Conservation (phyloP, 176 grass and related monocot genomes). For the Themeda triandra region DNA sequence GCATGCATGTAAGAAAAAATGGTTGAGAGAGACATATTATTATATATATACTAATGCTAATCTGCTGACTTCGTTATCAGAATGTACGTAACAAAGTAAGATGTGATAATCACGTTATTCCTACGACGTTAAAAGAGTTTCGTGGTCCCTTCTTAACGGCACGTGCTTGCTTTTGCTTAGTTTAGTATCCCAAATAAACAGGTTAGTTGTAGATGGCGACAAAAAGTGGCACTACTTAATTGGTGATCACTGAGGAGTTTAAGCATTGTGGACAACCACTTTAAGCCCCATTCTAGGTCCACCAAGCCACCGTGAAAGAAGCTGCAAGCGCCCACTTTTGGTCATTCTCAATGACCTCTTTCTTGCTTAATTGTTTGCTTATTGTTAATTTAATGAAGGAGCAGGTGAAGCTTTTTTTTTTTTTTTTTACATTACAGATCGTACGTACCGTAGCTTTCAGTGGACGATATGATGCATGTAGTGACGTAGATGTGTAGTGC, state of each 20-base stretch:
- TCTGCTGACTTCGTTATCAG: slow-evolving; percentile 1
- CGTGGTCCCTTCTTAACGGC: slow-evolving; percentile 27
- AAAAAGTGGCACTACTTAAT: background rate
- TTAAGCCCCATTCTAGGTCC: background rate
- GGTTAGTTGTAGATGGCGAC: background rate
- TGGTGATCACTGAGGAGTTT: background rate
- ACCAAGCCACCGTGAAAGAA: background rate
- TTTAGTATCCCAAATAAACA: background rate
- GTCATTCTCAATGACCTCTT: slow-evolving; percentile 2
- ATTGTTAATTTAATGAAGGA: background rate
- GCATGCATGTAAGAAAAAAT: background rate
- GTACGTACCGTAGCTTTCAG: background rate
- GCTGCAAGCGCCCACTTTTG: background rate
- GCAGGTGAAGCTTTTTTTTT: background rate
- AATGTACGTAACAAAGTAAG: background rate
- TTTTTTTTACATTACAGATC: background rate
- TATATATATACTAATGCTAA: background rate
- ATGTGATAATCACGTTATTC: background rate
- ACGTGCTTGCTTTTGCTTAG: slow-evolving; percentile 37
- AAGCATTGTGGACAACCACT: background rate
- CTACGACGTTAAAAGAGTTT: slow-evolving; percentile 28
- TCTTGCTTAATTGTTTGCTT: background rate
- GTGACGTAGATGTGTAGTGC: background rate
- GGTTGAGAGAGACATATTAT: background rate
- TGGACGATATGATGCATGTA: background rate